Conservation (phyloP, 2,329 filamentous ascomycete species). For the Neofusicoccum kwambonambiense region DNA sequence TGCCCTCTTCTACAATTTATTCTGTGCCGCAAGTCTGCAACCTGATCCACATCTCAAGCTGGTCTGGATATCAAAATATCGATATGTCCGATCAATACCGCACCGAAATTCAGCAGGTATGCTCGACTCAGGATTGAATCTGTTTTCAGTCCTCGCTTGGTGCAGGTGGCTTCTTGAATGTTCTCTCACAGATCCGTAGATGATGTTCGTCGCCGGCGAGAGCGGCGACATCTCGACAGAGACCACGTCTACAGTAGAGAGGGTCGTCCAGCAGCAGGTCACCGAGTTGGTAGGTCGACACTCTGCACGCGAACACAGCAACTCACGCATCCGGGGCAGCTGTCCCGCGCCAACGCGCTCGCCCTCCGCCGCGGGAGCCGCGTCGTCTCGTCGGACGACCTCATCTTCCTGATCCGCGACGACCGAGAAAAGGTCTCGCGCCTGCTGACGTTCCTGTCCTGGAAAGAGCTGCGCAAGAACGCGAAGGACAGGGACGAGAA, state of each 20-base stretch:
- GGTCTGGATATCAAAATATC: background rate
- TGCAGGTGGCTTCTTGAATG: too few species aligned
- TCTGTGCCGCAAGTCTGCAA: too few species aligned
- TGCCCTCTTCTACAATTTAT: too few species aligned
- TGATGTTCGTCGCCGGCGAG: conserved; percentile 1
- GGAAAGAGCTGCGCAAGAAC: background rate
- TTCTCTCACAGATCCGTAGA: background rate
- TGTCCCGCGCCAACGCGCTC: background rate
- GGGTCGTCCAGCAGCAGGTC: background rate
- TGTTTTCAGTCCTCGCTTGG: too few species aligned
- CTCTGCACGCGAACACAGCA: background rate
- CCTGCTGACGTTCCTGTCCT: background rate
- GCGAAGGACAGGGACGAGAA: background rate
- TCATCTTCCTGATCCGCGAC: conserved; percentile 2
- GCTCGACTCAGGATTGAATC: background rate
- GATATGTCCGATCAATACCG: background rate
- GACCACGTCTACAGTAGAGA: background rate
- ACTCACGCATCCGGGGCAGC: background rate
- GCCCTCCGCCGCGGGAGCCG: background rate
- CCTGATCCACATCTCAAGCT: too few species aligned
- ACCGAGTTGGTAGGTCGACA: background rate
- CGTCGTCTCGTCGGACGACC: background rate
- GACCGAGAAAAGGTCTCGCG: background rate
- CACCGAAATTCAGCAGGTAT: background rate
- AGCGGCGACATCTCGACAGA: background rate